Evolutionary conservation across 805 yeast species (phyloP).

Genomic region (Yarrowia porcina): DNA sequence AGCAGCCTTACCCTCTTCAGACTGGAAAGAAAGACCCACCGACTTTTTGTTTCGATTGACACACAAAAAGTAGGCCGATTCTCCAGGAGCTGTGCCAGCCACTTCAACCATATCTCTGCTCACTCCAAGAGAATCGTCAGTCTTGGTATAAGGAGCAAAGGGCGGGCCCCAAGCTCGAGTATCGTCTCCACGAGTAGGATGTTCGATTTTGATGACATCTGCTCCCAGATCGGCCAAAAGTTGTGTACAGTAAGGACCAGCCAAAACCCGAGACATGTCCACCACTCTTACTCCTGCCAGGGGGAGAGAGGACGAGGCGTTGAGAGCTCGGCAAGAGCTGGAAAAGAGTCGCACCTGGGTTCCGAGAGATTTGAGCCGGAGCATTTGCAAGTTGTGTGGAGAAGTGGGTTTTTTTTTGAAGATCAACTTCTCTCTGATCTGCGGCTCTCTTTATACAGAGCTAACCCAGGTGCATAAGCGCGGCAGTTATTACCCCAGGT

Average conservation of each 20-base stretch:
- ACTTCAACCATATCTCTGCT: constrained; percentile 2
- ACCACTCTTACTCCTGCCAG: constrained; percentile 39
- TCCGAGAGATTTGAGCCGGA: not conserved
- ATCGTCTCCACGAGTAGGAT: constrained; percentile 44
- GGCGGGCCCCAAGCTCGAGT: constrained; percentile 48
- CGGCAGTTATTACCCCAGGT: constrained; percentile 18
- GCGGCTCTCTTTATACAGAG: not conserved
- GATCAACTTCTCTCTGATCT: not conserved
- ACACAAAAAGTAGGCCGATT: constrained; percentile 42
- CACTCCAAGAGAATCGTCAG: not conserved
- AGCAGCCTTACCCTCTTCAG: constrained; percentile 38
- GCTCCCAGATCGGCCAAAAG: constrained; percentile 46
- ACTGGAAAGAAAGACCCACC: constrained; percentile 40
- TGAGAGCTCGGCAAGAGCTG: not conserved
- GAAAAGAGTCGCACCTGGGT: not conserved
- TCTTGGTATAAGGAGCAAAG: constrained; percentile 34
- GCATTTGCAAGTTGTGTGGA: not conserved
- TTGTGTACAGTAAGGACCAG: constrained; percentile 45
- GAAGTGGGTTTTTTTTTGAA: not conserved
- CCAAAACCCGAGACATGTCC: constrained; percentile 44
- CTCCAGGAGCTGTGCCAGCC: constrained; percentile 33
- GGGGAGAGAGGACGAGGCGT: constrained; percentile 33
- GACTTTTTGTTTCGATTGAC: constrained; percentile 43
- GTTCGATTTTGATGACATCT: constrained; percentile 43
- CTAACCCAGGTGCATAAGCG: not conserved